Evolutionary conservation across 305 asterid genomes (phyloP), one percentile per base, ranked within the genome.

Genomic region (Fraxinus ornus): DNA sequence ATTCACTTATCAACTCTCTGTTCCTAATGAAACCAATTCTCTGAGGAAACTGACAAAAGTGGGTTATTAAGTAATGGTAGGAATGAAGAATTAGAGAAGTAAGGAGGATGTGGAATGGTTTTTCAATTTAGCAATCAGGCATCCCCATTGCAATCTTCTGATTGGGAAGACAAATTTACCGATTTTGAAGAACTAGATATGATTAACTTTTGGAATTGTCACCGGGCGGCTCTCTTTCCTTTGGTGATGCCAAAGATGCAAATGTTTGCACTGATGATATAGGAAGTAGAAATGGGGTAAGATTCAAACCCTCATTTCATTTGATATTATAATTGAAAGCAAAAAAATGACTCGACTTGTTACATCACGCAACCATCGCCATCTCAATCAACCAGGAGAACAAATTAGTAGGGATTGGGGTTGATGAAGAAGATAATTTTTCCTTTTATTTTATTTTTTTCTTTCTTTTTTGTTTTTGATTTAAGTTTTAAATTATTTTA

Each of bases 151-250:
- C 68, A 57, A 4, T 57, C 68, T 19, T 19, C 68, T 57, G 28
- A 57, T 57, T 19, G 28, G 68, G 19, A 55, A 36, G 55, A 33
- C 21, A 62, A 35, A 47, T 19, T 30, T 10, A 81, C 83, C 81
- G 19, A 84, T 30, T 80, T 72, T 21, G 68, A 57, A 35, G 97
- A 87, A 83, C 76, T 81, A 30, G 90, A 90, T 77, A 84, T 86
- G 83, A 90, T 80, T 90, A 85, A 60, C 89, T 81, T 75, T 86
- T 89, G 19, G 87, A 87, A 79, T 76, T 89, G 71, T 88, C 92
- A 17, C 92, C 93, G 3, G 91, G 88, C 35, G 88, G 94, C 81
- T 89, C 92, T 47, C 92, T 90, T 68, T 91, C 95, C 60, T 80
- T 83, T 81, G 83, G 84, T 79, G 68, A 81, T 77, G 81, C 82